phyloP scores from a whole-genome alignment of 352 stramenopile genomes.

The Pythium aquatile region DNA sequence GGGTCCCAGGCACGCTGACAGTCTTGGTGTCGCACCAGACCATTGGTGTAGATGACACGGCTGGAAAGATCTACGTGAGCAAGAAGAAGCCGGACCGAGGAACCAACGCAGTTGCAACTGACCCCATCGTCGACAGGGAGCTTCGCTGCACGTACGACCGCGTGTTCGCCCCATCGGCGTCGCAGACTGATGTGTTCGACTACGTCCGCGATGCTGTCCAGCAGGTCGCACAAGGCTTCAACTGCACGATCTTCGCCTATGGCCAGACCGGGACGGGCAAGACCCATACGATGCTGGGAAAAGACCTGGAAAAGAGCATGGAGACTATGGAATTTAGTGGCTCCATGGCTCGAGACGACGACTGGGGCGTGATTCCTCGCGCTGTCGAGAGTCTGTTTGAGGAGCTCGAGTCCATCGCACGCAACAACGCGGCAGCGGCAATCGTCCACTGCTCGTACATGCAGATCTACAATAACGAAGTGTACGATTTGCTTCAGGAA shows the following conservation, averaged over 20 bases:
- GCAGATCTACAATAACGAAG: constrained; percentile 91
- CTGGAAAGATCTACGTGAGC: constrained; percentile 41
- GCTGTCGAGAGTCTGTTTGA: constrained; percentile 85
- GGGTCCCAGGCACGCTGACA: background rate
- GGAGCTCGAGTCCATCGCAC: constrained; percentile 51
- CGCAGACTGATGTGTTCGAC: constrained; percentile 74
- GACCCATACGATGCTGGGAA: constrained; percentile 89
- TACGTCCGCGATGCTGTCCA: constrained; percentile 69
- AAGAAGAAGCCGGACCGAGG: constrained; percentile 42
- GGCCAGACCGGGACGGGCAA: constrained; percentile 90
- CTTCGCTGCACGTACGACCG: constrained; percentile 67
- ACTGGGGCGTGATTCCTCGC: constrained; percentile 82
- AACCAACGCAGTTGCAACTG: background rate
- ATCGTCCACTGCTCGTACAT: constrained; percentile 90
- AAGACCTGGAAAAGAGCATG: constrained; percentile 51
- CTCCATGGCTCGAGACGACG: constrained; percentile 14
- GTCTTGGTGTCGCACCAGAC: constrained; percentile 19
- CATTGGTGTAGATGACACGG: constrained; percentile 36
- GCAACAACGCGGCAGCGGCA: constrained; percentile 44
- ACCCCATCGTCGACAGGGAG: constrained; percentile 36
- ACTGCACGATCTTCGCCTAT: constrained; percentile 92
- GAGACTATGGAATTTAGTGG: constrained; percentile 8
- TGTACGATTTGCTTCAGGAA: constrained; percentile 70
- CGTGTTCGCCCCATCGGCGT: constrained; percentile 57
- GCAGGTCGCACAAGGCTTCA: constrained; percentile 83